Base-by-base conservation (phyloP, 2,329 filamentous ascomycete species). In the Xylaria digitata region DNA sequence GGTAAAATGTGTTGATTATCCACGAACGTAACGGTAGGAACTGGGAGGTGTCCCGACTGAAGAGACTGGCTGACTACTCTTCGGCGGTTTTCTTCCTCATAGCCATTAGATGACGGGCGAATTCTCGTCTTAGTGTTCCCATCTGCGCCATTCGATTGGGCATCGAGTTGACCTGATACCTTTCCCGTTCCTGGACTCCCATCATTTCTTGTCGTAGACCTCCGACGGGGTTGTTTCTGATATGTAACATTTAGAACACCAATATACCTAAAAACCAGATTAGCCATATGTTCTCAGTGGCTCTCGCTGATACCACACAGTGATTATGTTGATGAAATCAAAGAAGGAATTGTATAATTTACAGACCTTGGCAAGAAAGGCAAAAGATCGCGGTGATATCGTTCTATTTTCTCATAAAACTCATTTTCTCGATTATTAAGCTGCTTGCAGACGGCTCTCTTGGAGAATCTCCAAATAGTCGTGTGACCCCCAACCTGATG, bases 401-500 rank as follows among this genome's bases (percentile, higher is more conserved):
- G 89, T 82, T 99, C 96, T 74, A 98, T 93, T 61, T 91, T 96
- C 80, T 99, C 96, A 79, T 99, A 99, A 78, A 99, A 99, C 80
- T 97, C 93, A 80, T 99, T 99, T 78, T 99, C 96, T 75, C 95
- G 88, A 78, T 97, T 99, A 79, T 97, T 99, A 76, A 99, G 87
- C 81, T 97, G 94, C 81, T 99, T 99, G 85, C 96, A 99, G 11
- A 99, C 94, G 63, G 96, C 96, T 74, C 94, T 89, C 72, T 93
- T 90, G 19, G 96, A 98, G 77, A 99, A 98, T 48, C 95, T 91
- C 87, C 97, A 99, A 42, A 99, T 87, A 0, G 95, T 97, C 6
- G 94, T 97, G 78, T 99, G 96, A 0, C 96, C 96, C 65, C 96
- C 96, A 62, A 99, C 96, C 80, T 99, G 96, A 80, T 99, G 96